Conservation (phyloP, 2,329 filamentous ascomycete species). For the Septoria linicola region DNA sequence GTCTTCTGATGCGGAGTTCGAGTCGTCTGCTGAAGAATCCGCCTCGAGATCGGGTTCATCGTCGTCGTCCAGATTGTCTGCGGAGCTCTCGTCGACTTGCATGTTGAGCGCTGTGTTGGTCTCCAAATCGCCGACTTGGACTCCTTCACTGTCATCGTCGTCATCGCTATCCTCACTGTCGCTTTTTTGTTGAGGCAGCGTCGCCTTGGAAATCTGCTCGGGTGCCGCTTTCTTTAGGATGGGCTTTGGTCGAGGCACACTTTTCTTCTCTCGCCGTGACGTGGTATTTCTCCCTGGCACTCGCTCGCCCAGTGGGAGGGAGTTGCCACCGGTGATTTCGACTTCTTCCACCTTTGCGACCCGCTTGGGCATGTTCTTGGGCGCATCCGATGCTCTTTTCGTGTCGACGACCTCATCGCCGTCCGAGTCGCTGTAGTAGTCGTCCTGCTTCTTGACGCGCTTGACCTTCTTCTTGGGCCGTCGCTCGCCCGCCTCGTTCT, state of each 20-base stretch:
- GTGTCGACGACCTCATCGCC: constrained; percentile 45
- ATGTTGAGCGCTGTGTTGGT: constrained; percentile 26
- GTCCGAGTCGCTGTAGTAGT: constrained; percentile 65
- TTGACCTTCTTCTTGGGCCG: constrained; percentile 55
- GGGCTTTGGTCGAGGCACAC: constrained; percentile 19
- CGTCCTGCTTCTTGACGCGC: constrained; percentile 60
- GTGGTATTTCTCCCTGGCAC: constrained; percentile 20
- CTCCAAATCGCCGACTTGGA: constrained; percentile 22
- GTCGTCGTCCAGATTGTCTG: constrained; percentile 42
- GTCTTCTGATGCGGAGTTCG: constrained; percentile 30
- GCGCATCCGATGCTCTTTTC: constrained; percentile 31
- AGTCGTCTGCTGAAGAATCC: constrained; percentile 21
- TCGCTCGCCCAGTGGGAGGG: constrained; percentile 11
- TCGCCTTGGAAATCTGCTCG: constrained; percentile 10
- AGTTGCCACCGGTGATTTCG: constrained; percentile 9
- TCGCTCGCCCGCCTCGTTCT: constrained; percentile 59
- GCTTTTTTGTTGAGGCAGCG: constrained; percentile 1
- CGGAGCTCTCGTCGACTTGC: constrained; percentile 22
- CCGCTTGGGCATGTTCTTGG: constrained; percentile 23
- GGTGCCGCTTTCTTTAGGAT: constrained; percentile 24
- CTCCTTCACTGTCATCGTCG: constrained; percentile 17
- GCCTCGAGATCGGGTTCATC: constrained; percentile 34
- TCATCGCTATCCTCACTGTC: constrained; percentile 16
- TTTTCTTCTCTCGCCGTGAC: constrained; percentile 14
- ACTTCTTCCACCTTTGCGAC: constrained; percentile 14